Evolutionary conservation across 495 filamentous ascomycete species (phyloP), one percentile per base, ranked within the genome.

Genomic region (Penicillium tannophilum): DNA sequence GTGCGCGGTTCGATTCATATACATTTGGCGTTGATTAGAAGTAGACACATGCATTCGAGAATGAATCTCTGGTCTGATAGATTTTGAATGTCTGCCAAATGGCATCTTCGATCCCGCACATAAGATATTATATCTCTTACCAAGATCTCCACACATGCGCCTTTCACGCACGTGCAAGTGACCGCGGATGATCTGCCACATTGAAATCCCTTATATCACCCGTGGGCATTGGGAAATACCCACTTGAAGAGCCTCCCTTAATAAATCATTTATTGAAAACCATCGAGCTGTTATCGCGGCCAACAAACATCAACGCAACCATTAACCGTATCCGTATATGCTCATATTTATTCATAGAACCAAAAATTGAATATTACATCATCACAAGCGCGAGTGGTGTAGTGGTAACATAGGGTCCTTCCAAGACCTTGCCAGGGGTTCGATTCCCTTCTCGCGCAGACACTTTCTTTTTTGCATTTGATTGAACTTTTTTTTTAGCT

Each of bases 31-130:
- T 47, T 47, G 33, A 11, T 26, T n/a, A 19, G 4, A 16, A 47
- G 12, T 55, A 59, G 54, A 55, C 41, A 51, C 46, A 51, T 57
- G 6, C 47, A 28, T 39, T 45, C 30, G 46, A 45, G 43, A 58
- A 30, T 55, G 50, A n/a, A 36, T 9, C 26, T 19, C 26, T 35
- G 49, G 17, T 52, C n/a, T 31, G 52, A 44, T 54, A 45, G 52
- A 54, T 24, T 20, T 36, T 12, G 12, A 14, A 4, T 36, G 8
- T 36, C 4, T 36, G 10, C 8, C 8, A 36, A 36, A 36, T 36
- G 33, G 1, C 10, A 36, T 36, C 10, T 3, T 12, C 10, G 10
- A 36, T 36, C 33, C 10, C 10, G 10, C 33, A 28, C 28, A 28
- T 28, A 2, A 28, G 28, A 28, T 7, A 28, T 28, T 0, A 28